Conservation (phyloP, 1,284 basidiomycete species). For the Ceratobasidium sp. region DNA sequence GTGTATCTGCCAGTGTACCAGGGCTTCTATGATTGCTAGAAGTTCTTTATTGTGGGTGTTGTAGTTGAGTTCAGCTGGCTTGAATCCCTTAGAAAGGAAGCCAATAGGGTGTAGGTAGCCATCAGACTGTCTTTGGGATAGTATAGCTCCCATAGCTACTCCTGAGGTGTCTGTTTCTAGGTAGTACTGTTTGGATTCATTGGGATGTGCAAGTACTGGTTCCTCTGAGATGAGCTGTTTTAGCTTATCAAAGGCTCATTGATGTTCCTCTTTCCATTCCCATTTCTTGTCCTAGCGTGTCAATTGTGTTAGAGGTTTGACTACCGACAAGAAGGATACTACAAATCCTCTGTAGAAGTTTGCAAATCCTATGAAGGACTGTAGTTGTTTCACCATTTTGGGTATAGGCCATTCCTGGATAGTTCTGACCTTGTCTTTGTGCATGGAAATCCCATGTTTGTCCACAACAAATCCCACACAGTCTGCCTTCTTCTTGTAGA, state of each 20-base stretch:
- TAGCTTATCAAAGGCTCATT: slow-evolving; percentile 44
- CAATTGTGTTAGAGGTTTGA: too few relatives aligned
- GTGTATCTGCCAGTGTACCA: slow-evolving; percentile 45
- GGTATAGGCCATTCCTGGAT: too few relatives aligned
- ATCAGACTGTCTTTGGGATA: slow-evolving; percentile 28
- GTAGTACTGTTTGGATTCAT: not conserved
- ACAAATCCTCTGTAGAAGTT: too few relatives aligned
- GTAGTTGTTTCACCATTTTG: too few relatives aligned
- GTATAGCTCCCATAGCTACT: slow-evolving; percentile 12
- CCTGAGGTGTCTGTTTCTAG: not conserved
- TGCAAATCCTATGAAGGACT: too few relatives aligned
- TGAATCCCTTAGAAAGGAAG: slow-evolving; percentile 33
- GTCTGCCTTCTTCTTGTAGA: slow-evolving; percentile 8
- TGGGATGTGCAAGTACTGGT: not conserved
- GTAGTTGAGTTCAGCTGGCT: too few relatives aligned
- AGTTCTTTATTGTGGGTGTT: too few relatives aligned
- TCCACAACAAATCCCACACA: not conserved
- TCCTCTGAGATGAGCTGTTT: slow-evolving; percentile 31
- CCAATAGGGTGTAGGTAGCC: slow-evolving; percentile 37
- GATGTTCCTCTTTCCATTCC: slow-evolving; percentile 38
- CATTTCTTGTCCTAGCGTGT: too few relatives aligned
- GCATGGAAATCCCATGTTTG: not conserved
- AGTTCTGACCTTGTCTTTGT: too few relatives aligned
- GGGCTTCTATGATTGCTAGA: slow-evolving; percentile 32
- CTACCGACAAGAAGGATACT: too few relatives aligned